Evolutionary conservation across 164 flowering plant species (phyloP).

Genomic region (Paratinospora sagittata): DNA sequence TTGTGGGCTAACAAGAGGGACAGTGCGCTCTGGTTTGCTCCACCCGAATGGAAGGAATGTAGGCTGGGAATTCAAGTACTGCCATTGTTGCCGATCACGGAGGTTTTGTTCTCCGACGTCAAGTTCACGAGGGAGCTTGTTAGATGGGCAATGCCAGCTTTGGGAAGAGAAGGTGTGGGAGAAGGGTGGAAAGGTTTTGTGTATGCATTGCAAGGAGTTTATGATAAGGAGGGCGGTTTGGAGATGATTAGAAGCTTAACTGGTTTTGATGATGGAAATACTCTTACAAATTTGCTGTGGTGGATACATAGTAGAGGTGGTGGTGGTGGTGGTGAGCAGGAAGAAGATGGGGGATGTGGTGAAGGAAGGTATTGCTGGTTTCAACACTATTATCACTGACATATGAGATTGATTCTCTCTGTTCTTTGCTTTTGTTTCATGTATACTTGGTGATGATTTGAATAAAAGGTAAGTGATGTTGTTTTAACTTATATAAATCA

Average conservation of each 20-base stretch:
- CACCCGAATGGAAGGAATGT: constrained; percentile 77
- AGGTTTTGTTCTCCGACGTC: constrained; percentile 57
- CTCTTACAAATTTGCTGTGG: constrained; percentile 76
- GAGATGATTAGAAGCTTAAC: constrained; percentile 48
- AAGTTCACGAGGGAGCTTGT: constrained; percentile 54
- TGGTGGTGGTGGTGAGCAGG: constrained; percentile 25
- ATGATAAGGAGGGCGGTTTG: constrained; percentile 54
- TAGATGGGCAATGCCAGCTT: constrained; percentile 63
- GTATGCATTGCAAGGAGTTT: constrained; percentile 71
- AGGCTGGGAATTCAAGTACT: constrained; percentile 80
- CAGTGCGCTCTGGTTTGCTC: constrained; percentile 87
- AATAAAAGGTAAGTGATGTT: neutral
- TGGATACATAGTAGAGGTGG: constrained; percentile 66
- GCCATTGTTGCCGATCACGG: constrained; percentile 72
- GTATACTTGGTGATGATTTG: neutral
- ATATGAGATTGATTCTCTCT: neutral
- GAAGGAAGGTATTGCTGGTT: constrained; percentile 46
- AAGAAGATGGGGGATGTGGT: constrained; percentile 9
- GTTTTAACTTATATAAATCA: neutral
- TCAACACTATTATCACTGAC: constrained; percentile 45
- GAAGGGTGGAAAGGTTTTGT: constrained; percentile 95
- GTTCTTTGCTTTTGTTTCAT: neutral
- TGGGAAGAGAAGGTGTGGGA: constrained; percentile 65
- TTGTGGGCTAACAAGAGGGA: constrained; percentile 86
- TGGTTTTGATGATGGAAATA: constrained; percentile 77